phyloP scores from a whole-genome alignment of 2,329 filamentous ascomycete genomes.

The Alternaria longipes region DNA sequence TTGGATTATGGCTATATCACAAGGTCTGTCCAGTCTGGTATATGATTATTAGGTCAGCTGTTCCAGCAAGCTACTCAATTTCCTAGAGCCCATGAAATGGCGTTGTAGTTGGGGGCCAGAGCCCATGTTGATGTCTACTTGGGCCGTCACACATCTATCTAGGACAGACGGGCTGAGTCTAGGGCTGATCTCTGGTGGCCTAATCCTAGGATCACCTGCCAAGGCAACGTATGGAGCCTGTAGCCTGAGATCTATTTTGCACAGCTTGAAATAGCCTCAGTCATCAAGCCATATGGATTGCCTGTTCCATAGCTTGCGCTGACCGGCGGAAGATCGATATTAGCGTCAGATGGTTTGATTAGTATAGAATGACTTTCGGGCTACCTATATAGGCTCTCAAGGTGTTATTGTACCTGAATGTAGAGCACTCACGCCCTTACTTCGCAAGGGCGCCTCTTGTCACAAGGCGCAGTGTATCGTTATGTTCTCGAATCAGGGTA shows the following conservation, averaged over 20 bases:
- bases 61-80: constrained; percentile 3
- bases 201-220: not conserved
- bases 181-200: not conserved
- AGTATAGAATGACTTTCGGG: not conserved
- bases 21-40: constrained; percentile 3
- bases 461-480: not conserved
- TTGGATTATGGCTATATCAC: constrained; percentile 82
- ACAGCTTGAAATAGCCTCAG: not conserved
- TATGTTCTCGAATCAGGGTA: not conserved
- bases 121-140: not conserved
- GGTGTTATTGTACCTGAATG: not conserved
- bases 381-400: not conserved
- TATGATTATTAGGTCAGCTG: constrained; percentile 8
- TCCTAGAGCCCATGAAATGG: not conserved
- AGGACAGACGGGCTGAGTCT: not conserved
- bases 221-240: not conserved
- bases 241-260: not conserved
- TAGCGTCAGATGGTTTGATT: not conserved
- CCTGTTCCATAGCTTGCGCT: not conserved
- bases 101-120: constrained; percentile 1
- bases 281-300: not conserved
- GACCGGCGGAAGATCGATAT: not conserved
- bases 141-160: not conserved
- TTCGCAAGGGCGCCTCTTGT: not conserved
- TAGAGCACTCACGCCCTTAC: not conserved